Conservation (phyloP, 768 basidiomycete genomes). For the Cantharellus cinnabarinus region DNA sequence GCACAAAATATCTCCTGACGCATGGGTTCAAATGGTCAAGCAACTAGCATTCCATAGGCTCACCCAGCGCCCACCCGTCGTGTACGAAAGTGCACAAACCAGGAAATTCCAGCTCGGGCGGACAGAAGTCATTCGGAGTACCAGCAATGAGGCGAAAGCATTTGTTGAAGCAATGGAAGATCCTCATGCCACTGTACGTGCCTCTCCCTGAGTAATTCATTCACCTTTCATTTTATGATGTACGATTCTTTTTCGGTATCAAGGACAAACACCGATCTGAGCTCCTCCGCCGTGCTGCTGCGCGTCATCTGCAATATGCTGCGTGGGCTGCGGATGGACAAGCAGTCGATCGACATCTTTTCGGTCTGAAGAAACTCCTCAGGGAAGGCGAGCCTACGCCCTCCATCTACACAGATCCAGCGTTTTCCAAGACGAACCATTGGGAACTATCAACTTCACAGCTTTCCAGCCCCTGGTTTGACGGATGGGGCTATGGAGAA, state of each 20-base stretch:
- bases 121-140: conserved; percentile 86
- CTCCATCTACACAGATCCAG: conserved; percentile 50
- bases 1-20: conserved; percentile 65
- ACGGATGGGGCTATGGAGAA: conserved; percentile 97
- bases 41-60: conserved; percentile 86
- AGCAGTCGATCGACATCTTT: conserved; percentile 89
- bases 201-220: background rate
- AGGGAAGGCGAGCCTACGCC: conserved; percentile 53
- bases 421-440: conserved; percentile 48
- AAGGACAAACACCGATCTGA: conserved; percentile 37
- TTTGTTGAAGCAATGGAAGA: conserved; percentile 85
- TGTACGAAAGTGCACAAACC: conserved; percentile 91
- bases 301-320: conserved; percentile 73
- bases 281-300: conserved; percentile 55
- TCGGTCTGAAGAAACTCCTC: conserved; percentile 74
- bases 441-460: conserved; percentile 93
- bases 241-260: background rate
- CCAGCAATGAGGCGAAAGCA: conserved; percentile 59
- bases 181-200: conserved; percentile 26
- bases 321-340: conserved; percentile 84
- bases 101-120: conserved; percentile 76
- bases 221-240: background rate
- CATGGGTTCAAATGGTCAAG: conserved; percentile 88
- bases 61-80: conserved; percentile 48
- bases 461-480: conserved; percentile 57